phyloP scores from a whole-genome alignment of 2,329 filamentous ascomycete genomes.

The Elsinoe batatas region DNA sequence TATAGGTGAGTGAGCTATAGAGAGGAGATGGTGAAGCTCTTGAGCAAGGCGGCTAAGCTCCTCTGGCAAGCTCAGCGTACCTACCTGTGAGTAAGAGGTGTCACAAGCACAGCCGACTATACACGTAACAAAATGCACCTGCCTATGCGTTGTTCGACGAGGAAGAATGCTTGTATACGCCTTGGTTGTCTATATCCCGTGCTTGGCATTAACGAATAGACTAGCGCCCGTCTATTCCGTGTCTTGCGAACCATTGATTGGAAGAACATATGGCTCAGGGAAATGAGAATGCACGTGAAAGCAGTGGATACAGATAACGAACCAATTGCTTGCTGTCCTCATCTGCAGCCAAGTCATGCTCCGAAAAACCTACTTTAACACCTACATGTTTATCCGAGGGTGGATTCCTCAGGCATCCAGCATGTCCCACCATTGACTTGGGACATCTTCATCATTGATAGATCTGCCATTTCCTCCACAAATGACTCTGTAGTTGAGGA shows the following conservation, averaged over 20 bases:
- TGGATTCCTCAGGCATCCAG: neutral
- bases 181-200: conserved; percentile 6
- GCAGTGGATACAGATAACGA: neutral
- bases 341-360: conserved; percentile 7
- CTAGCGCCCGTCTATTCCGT: neutral
- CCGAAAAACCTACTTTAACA: conserved; percentile 8
- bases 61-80: neutral
- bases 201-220: neutral
- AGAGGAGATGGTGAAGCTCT: neutral
- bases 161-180: neutral
- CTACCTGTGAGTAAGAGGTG: neutral
- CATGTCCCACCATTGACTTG: too few relatives aligned
- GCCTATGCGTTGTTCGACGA: neutral
- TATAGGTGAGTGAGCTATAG: neutral
- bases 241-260: neutral
- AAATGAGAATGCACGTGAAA: conserved; percentile 1
- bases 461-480: too few relatives aligned
- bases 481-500: too few relatives aligned
- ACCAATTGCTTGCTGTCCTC: neutral
- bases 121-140: neutral
- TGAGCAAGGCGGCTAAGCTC: neutral
- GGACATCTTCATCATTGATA: too few relatives aligned
- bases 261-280: neutral
- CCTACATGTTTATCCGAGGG: neutral
- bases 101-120: neutral